phyloP scores from a whole-genome alignment of 495 filamentous ascomycete genomes.

The Aspergillus bertholletiae region DNA sequence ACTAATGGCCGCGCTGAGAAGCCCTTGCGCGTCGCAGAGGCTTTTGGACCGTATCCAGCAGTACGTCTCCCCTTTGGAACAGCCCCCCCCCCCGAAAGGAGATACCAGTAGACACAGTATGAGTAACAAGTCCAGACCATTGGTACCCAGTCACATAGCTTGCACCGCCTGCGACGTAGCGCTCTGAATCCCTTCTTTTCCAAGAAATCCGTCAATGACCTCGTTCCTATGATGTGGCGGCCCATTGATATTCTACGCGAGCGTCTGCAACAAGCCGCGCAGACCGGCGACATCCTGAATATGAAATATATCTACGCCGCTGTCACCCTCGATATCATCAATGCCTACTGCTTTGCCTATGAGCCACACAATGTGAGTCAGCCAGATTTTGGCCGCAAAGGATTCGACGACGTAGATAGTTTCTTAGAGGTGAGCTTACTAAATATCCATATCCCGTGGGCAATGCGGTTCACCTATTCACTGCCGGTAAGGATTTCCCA shows the following conservation, averaged over 20 bases:
- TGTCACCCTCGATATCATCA: slow-evolving; percentile 8
- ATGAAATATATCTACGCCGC: slow-evolving; percentile 8
- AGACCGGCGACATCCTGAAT: neutral
- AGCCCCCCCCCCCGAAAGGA: neutral
- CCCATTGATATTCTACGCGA: slow-evolving; percentile 2
- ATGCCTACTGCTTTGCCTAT: slow-evolving; percentile 4
- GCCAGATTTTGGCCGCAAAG: slow-evolving; percentile 5
- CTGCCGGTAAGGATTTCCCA: neutral
- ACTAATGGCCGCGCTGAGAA: slow-evolving; percentile 6
- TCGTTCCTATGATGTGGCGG: neutral
- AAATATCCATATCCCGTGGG: slow-evolving; percentile 4
- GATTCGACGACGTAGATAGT: slow-evolving; percentile 7
- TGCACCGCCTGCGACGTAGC: slow-evolving; percentile 5
- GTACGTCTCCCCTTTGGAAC: neutral
- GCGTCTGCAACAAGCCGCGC: neutral
- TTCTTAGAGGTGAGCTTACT: slow-evolving; percentile 5
- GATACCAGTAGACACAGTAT: too few species aligned
- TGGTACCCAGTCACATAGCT: slow-evolving; percentile 1
- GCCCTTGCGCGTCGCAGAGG: slow-evolving; percentile 1
- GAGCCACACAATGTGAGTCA: neutral
- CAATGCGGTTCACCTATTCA: neutral
- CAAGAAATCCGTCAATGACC: slow-evolving; percentile 5
- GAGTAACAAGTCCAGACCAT: too few species aligned
- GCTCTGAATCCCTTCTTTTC: slow-evolving; percentile 9
- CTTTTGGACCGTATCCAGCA: slow-evolving; percentile 6